Evolutionary conservation across 2,329 filamentous ascomycete species (phyloP), one percentile per base, ranked within the genome.

Genomic region (Fonsecaea nubica): DNA sequence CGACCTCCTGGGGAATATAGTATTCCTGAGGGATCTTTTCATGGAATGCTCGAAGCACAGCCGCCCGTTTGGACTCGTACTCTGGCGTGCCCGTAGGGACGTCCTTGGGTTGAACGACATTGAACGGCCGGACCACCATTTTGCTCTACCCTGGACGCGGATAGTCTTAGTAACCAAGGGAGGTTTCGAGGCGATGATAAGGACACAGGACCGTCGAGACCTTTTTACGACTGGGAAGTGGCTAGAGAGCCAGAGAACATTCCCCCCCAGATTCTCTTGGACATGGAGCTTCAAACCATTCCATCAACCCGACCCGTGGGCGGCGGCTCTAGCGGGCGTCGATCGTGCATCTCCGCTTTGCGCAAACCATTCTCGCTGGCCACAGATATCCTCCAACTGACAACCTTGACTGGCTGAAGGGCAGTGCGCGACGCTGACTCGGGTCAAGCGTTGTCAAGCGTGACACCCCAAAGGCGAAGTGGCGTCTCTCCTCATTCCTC

Each of bases 1-100:
- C 40, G 13, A 67, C 42, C 58, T 75, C 60, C 64, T 69, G 72
- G n/a, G 52, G 72, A 48, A 84, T 73, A n/a, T 73, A 77, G 81
- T 82, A 84, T 71, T 77, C 77, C 53, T 72, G 69, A 3, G 82
- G 82, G 63, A 84, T 82, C 10, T 64, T 62, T 4, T 67, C 65
- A 15, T 62, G n/a, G 30, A 69, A 60, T 2, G 62, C 50, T 9
- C 56, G 55, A 40, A 69, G 61, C 18, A 69, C 33, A 13, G 66
- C 59, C 5, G 42, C 42, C 33, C 66, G 59, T 32, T 65, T 66
- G n/a, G 52, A 63, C 33, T 69, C 66, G 50, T 45, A 69, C 42
- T 69, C 66, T 30, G 66, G 59, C 21, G 66, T 69, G 40, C 66
- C 66, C 38, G 58, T 12, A 15, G 61, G 59, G 25, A 69, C 36